Base-by-base conservation (phyloP, 768 basidiomycete species). In the Boletus reticulatus region DNA sequence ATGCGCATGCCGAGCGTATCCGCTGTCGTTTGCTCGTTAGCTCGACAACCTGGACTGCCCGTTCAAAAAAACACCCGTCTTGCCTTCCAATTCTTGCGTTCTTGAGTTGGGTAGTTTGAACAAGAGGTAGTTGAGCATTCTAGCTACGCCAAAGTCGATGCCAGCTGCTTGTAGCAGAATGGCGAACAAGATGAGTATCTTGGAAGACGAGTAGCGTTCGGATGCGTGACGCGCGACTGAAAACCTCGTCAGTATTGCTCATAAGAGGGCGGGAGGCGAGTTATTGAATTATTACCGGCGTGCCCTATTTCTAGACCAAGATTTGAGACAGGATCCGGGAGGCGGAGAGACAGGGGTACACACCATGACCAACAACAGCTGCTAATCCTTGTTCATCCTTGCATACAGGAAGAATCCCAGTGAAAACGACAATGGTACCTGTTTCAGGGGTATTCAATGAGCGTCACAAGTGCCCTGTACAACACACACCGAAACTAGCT, bases 381-480 rank as follows among this genome's bases (percentile, higher is more conserved):
- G 94, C 91, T 0, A 98, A 74, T 0, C 92, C 92, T 62, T 88
- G 81, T 61, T 94, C 91, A 58, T 92, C 85, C 57, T 74, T 75
- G 44, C 85, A 86, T 7, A 94, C 73, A 0, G 89, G 91, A 4
- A 97, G 69, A 36, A 97, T 92, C 0, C 94, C 94, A 0, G 92
- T 94, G 65, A 91, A 96, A 11, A 98, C 89, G 32, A 94, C 80
- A 50, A 97, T 85, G 48, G 86, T 79, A 1, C 88, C 89, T 84
- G 29, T 22, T 22, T 22, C 22, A 32, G 36, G 24, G 31, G 34
- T 43, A 6, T 13, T 47, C 14, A 20, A 42, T 14, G 20, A 13
- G 41, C 11, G 41, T 20, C 45, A 39, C 16, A 3, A n/a, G 8
- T 6, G 6, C 14, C 11, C 3, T 5, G 41, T 6, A 12, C 14